Evolutionary conservation across 352 stramenopile genomes (phyloP).

Genomic region (Phytophthora uliginosa): DNA sequence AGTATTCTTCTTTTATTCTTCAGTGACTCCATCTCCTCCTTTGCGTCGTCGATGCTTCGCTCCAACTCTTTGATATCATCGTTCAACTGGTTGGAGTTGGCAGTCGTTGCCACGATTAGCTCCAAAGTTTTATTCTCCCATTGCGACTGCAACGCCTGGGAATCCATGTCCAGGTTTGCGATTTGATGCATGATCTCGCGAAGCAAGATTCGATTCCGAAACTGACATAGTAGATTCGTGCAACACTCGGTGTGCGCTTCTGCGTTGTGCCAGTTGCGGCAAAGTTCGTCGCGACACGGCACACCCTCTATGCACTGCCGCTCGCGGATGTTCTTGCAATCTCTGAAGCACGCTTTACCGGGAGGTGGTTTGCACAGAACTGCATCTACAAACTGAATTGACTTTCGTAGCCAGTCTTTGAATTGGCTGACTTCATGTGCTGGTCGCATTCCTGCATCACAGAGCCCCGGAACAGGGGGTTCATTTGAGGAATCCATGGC

Average conservation of each 20-base stretch:
- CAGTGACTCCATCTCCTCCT: slow-evolving; percentile 51
- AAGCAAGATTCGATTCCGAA: slow-evolving; percentile 68
- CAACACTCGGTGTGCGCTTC: slow-evolving; percentile 70
- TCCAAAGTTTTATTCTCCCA: slow-evolving; percentile 40
- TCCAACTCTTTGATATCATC: slow-evolving; percentile 63
- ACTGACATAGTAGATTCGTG: slow-evolving; percentile 66
- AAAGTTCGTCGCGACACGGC: slow-evolving; percentile 61
- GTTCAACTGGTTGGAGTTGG: slow-evolving; percentile 25
- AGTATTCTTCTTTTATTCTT: slow-evolving; percentile 53
- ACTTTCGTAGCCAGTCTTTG: slow-evolving; percentile 61
- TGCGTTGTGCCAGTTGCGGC: slow-evolving; percentile 70
- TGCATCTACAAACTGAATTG: slow-evolving; percentile 71
- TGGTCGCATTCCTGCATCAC: slow-evolving; percentile 60
- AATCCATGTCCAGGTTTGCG: slow-evolving; percentile 45
- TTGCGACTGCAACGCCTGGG: slow-evolving; percentile 23
- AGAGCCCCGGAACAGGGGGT: slow-evolving; percentile 53
- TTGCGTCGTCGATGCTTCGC: slow-evolving; percentile 50
- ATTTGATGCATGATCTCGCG: slow-evolving; percentile 78
- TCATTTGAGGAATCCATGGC: slow-evolving; percentile 7
- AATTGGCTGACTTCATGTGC: slow-evolving; percentile 60
- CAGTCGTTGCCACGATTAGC: slow-evolving; percentile 8
- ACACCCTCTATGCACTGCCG: slow-evolving; percentile 59
- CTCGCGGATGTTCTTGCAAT: slow-evolving; percentile 57
- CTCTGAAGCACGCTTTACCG: slow-evolving; percentile 49
- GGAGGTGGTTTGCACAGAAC: slow-evolving; percentile 60